Percentiles rank a stretch among this genome's conserved stretches.
Evolutionary conservation across 768 basidiomycete genomes (phyloP).

Genomic region (Udeniomyces megalosporus): DNA sequence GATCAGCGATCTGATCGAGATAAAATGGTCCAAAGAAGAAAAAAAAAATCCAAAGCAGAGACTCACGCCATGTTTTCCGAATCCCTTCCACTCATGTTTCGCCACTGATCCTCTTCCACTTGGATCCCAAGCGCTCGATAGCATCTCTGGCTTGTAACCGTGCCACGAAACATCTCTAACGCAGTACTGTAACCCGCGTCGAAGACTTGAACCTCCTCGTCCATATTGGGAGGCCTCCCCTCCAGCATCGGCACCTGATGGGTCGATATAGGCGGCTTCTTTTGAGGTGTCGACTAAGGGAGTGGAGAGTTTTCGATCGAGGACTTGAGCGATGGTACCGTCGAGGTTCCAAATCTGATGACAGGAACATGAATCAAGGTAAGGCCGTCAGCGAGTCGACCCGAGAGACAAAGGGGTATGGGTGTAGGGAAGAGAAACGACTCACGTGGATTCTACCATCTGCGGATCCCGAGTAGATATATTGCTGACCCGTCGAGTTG

Average conservation of each 20-base stretch:
- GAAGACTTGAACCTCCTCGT: too few relatives aligned
- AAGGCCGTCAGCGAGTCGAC: neutral
- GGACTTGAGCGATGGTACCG: constrained; percentile 36
- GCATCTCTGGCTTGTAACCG: constrained; percentile 70
- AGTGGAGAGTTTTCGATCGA: constrained; percentile 5
- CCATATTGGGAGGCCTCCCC: neutral
- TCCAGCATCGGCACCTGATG: neutral
- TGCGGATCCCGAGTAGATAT: constrained; percentile 83
- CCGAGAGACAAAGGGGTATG: too few relatives aligned
- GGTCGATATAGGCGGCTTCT: constrained; percentile 1
- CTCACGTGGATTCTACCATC: constrained; percentile 71
- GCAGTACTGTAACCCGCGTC: neutral
- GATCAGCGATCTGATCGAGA: too few relatives aligned
- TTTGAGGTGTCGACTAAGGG: neutral
- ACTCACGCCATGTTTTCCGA: constrained; percentile 9
- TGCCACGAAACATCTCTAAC: constrained; percentile 40
- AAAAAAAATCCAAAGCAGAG: neutral
- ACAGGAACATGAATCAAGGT: neutral
- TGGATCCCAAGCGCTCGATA: constrained; percentile 81
- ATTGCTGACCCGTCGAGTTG: constrained; percentile 75
- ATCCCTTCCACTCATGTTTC: constrained; percentile 88
- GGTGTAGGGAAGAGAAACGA: neutral
- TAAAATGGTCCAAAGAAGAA: neutral
- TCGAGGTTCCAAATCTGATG: constrained; percentile 85
- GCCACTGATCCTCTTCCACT: constrained; percentile 56